Base-by-base conservation (phyloP, 495 filamentous ascomycete species). In the Penicillium desertorum region DNA sequence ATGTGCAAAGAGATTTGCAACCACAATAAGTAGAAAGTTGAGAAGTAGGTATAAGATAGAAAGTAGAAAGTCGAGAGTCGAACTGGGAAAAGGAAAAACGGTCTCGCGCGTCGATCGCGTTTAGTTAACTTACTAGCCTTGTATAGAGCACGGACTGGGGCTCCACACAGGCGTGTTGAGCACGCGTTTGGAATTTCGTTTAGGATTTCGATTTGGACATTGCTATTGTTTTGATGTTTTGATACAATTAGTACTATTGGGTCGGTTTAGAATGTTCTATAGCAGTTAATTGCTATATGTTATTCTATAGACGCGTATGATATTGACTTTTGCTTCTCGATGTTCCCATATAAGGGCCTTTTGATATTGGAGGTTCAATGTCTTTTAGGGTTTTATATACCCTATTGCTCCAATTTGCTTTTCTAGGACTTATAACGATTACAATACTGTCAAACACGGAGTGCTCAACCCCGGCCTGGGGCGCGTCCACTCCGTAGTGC, bases 131-230 rank as follows among this genome's bases (percentile, higher is more conserved):
- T 65, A 66, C 65, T 65, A 68, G 61, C 61, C 50, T 61, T 59
- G 63, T 69, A 67, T 67, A 69, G 63, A 62, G 63, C 66, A 66
- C 66, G 60, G 65, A 68, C 65, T 46, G n/a, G 30, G 61, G 51
- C 56, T 58, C 66, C 63, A 66, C 66, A 22, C 25, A 19, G 60
- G 58, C 62, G 62, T 68, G 65, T 68, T 68, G 57, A 65, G 66
- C 59, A 69, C 66, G 64, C 66, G 66, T 69, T 56, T 45, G 46
- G 27, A 29, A 29, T 29, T 29, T 29, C 66, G 66, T 67, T 54
- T 48, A 5, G 46, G 11, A 34, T 34, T 47, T 56, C 14, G 34
- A 41, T 49, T 36, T 55, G 30, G 12, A 49, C 45, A 47, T 47
- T 49, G 23, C 34, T 10, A 51, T 32, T 32, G 48, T 17, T 32